Conservation (phyloP, 1,139 yeast species). For the Kodamaea anthophila region DNA sequence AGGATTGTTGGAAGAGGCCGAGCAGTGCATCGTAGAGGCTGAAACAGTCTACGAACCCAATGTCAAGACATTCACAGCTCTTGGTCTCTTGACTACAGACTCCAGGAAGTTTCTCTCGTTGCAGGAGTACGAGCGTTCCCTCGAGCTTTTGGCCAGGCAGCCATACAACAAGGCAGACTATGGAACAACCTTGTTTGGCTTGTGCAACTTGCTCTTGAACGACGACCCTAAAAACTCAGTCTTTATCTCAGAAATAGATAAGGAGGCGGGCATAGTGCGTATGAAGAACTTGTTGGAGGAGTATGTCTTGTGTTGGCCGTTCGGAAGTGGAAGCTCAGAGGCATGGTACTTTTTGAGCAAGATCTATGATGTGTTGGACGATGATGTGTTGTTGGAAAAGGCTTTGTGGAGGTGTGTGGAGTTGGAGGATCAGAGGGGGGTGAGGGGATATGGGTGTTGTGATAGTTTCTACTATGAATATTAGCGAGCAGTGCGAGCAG, state of each 20-base stretch:
- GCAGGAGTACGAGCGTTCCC: slow-evolving; percentile 62
- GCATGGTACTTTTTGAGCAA: slow-evolving; percentile 68
- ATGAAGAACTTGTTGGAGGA: slow-evolving; percentile 57
- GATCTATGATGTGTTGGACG: slow-evolving; percentile 59
- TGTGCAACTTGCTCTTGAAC: slow-evolving; percentile 49
- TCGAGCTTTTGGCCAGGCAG: slow-evolving; percentile 33
- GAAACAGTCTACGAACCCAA: slow-evolving; percentile 47
- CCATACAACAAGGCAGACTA: slow-evolving; percentile 32
- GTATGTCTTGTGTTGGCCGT: slow-evolving; percentile 39
- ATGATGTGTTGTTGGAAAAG: slow-evolving; percentile 43
- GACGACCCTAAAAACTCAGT: slow-evolving; percentile 30
- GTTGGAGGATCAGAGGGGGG: slow-evolving; percentile 62
- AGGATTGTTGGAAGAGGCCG: slow-evolving; percentile 54
- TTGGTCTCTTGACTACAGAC: slow-evolving; percentile 46
- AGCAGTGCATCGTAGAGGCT: slow-evolving; percentile 71
- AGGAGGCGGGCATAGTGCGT: slow-evolving; percentile 60
- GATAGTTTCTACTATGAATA: slow-evolving; percentile 13
- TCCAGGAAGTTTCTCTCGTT: slow-evolving; percentile 45
- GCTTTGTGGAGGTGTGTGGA: slow-evolving; percentile 65
- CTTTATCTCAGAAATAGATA: slow-evolving; percentile 45
- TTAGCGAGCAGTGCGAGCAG: neutral
- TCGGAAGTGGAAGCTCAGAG: slow-evolving; percentile 57
- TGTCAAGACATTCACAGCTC: slow-evolving; percentile 46
- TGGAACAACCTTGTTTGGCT: slow-evolving; percentile 59
- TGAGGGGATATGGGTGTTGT: slow-evolving; percentile 37